Percentiles rank a stretch among this genome's conserved stretches.
phyloP scores from a whole-genome alignment of 2,329 filamentous ascomycete genomes.

The Corynespora cassiicola region DNA sequence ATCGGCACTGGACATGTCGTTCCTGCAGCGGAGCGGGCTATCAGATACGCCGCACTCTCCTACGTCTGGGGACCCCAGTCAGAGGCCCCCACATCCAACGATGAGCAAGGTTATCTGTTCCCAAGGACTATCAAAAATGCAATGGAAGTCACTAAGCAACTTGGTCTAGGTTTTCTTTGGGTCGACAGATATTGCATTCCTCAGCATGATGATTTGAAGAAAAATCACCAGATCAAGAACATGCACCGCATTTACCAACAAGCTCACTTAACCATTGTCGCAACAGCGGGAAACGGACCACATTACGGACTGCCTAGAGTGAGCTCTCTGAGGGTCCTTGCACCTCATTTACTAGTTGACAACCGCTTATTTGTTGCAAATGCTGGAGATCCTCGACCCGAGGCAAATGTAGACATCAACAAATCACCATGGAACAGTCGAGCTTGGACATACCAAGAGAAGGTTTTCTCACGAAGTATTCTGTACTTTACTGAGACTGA shows the following conservation, averaged over 20 bases:
- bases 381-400: too few relatives aligned
- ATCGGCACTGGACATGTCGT: too few relatives aligned
- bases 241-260: constrained; percentile 8
- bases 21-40: too few relatives aligned
- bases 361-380: too few relatives aligned
- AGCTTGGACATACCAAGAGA: constrained; percentile 8
- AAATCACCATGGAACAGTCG: constrained; percentile 1
- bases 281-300: neutral
- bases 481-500: neutral
- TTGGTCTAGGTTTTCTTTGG: constrained; percentile 8
- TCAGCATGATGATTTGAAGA: constrained; percentile 4
- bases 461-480: neutral
- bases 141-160: neutral
- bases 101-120: constrained; percentile 1
- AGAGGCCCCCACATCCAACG: neutral
- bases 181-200: constrained; percentile 12
- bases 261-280: constrained; percentile 6
- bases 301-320: too few relatives aligned
- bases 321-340: too few relatives aligned
- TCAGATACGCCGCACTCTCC: too few relatives aligned
- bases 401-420: neutral
- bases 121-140: neutral
- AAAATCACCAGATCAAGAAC: constrained; percentile 1
- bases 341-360: too few relatives aligned
- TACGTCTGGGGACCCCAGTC: too few relatives aligned